Evolutionary conservation across 1,284 basidiomycete genomes (phyloP).

Genomic region (Vanrija pseudolonga): DNA sequence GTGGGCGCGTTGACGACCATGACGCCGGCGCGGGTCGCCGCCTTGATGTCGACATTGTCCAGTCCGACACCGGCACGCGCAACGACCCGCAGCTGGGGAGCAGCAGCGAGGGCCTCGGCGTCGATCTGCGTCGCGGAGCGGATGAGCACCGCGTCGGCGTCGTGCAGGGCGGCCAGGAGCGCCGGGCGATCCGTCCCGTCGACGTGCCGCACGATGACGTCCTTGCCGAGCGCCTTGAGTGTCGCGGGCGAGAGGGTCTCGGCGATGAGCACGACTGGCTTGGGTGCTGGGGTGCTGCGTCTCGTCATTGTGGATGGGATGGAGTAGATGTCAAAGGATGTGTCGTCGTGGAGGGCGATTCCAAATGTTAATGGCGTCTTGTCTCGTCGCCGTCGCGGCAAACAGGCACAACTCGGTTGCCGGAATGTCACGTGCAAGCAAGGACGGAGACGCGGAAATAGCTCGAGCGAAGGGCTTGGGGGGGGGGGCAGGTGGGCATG

Average conservation of each 20-base stretch:
- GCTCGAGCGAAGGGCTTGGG: too few species aligned
- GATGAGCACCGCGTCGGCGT: conserved; percentile 3
- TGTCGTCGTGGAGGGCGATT: too few species aligned
- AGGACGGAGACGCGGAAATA: too few species aligned
- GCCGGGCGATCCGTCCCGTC: conserved; percentile 8
- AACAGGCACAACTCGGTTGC: too few species aligned
- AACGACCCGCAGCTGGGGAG: conserved; percentile 5
- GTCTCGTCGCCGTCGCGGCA: too few species aligned
- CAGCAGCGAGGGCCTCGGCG: conserved; percentile 3
- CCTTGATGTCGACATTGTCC: conserved; percentile 15
- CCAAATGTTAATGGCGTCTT: too few species aligned
- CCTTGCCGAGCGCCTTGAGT: conserved; percentile 2
- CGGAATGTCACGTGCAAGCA: too few species aligned
- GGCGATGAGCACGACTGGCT: conserved; percentile 6
- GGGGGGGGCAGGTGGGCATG: too few species aligned
- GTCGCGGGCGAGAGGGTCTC: conserved; percentile 4
- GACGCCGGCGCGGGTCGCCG: conserved; percentile 6
- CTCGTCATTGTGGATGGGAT: too few species aligned
- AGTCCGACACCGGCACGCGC: conserved; percentile 12
- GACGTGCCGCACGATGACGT: conserved; percentile 1
- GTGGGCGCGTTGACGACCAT: conserved; percentile 15
- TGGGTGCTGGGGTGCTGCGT: background rate
- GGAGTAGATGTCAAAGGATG: too few species aligned
- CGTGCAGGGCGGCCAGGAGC: background rate
- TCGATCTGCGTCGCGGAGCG: conserved; percentile 7